Conservation (phyloP, 805 yeast genomes). For the Citeromyces matritensis region DNA sequence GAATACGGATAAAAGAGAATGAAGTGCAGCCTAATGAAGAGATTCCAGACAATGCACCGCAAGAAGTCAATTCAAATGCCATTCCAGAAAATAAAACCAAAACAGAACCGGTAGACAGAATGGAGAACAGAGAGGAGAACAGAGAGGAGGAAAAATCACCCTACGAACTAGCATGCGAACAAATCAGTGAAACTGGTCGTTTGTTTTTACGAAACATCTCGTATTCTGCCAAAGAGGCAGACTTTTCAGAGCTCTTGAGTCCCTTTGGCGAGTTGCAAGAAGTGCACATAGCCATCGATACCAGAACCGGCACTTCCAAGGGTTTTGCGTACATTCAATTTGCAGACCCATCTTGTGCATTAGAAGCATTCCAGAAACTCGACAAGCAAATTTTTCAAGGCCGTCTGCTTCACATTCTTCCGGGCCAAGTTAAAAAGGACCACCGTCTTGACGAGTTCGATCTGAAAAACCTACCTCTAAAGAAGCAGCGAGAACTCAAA, state of each 20-base stretch:
- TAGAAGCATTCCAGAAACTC: conserved; percentile 51
- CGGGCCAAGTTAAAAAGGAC: conserved; percentile 71
- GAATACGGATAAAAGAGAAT: conserved; percentile 52
- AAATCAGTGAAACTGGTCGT: conserved; percentile 59
- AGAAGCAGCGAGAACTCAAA: conserved; percentile 78
- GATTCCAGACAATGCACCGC: conserved; percentile 1
- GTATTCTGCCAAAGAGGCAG: conserved; percentile 68
- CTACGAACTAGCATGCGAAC: conserved; percentile 31
- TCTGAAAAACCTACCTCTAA: conserved; percentile 77
- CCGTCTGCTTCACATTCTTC: conserved; percentile 75
- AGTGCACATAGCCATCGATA: conserved; percentile 85
- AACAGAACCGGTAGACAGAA: conserved; percentile 5
- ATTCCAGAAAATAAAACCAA: too few species aligned
- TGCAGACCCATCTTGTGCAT: conserved; percentile 55
- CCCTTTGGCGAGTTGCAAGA: conserved; percentile 67
- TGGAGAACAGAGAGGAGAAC: conserved; percentile 2
- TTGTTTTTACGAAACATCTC: conserved; percentile 77
- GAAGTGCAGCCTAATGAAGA: conserved; percentile 8
- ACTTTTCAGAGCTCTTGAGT: conserved; percentile 49
- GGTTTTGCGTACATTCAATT: conserved; percentile 85
- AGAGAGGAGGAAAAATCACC: conserved; percentile 12
- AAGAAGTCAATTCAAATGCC: too few species aligned
- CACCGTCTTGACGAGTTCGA: conserved; percentile 86
- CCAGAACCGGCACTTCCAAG: conserved; percentile 79
- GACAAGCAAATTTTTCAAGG: conserved; percentile 94